Base-by-base conservation (phyloP, 495 filamentous ascomycete species). In the Tetracladium setigerum region DNA sequence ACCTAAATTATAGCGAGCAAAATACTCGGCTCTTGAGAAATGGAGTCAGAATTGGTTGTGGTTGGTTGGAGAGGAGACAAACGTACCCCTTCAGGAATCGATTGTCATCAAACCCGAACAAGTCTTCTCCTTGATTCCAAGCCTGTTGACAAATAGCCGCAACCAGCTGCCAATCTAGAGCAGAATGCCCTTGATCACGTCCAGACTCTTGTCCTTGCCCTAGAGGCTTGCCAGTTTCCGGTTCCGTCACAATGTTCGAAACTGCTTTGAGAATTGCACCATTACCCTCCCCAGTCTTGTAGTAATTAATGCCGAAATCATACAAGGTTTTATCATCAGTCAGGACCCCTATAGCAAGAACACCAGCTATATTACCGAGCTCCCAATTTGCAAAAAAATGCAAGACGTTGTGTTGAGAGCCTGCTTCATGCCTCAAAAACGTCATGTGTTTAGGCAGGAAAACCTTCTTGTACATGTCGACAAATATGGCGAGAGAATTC, bases 321-420 rank as follows among this genome's bases (percentile, higher is more conserved):
- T 52, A 65, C 46, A 66, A 63, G 2, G 67, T 70, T 45, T 57
- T 15, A 30, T 72, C 68, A 34, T 72, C 69, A 3, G 61, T 47
- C 9, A 70, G 44, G 16, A 72, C 57, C 13, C 67, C 66, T 44
- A 70, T 66, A n/a, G 69, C 61, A 16, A 66, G 39, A 8, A 63
- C 54, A 0, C 55, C 58, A 14, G 65, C 65, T 9, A 70, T 55
- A 34, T 72, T 71, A 50, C 66, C 66, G 22, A 66, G 54, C 31
- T 72, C 69, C 67, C 69, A 72, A 40, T 72, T 72, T 10, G 67
- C 67, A 47, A 58, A 71, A 49, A 66, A 70, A 36, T 69, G 66
- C 38, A 66, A 54, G 18, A 61, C 44, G n/a, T 47, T 54, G n/a
- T 49, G 46, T 27, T 49, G 40, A 19, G 46, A 49, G 5, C 24